Evolutionary conservation across 2,329 filamentous ascomycete genomes (phyloP).

Genomic region (Aspergillus proliferans): DNA sequence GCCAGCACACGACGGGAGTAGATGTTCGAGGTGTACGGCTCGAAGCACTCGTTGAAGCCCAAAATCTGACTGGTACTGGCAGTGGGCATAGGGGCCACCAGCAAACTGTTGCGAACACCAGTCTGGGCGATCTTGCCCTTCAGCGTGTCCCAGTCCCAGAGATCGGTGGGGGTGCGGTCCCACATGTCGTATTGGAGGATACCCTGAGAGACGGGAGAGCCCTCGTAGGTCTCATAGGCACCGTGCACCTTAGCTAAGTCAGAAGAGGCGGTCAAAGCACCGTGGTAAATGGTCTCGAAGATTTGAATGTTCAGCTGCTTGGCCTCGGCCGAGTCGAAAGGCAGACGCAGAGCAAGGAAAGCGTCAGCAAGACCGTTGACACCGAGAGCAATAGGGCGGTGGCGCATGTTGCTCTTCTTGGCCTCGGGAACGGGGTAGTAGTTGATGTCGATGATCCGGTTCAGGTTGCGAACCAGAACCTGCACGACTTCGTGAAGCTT

Average conservation of each 20-base stretch:
- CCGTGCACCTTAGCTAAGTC: conserved; percentile 79
- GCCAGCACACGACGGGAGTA: conserved; percentile 97
- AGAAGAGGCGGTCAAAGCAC: conserved; percentile 79
- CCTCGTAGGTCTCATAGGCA: conserved; percentile 82
- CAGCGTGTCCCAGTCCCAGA: conserved; percentile 91
- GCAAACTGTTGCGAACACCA: conserved; percentile 89
- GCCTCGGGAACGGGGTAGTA: conserved; percentile 96
- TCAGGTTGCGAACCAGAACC: conserved; percentile 89
- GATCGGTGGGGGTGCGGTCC: conserved; percentile 83
- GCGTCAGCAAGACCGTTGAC: conserved; percentile 97
- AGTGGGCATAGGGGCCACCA: conserved; percentile 96
- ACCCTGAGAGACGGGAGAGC: conserved; percentile 88
- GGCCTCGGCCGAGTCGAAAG: conserved; percentile 93
- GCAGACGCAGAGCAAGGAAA: conserved; percentile 92
- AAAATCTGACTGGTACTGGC: conserved; percentile 96
- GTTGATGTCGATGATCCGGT: conserved; percentile 98
- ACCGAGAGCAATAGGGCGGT: conserved; percentile 91
- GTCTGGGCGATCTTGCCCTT: conserved; percentile 89
- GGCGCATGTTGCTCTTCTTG: conserved; percentile 91
- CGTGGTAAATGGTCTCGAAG: conserved; percentile 99
- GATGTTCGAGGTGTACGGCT: conserved; percentile 99
- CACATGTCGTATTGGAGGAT: conserved; percentile 99
- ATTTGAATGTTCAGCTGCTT: conserved; percentile 94
- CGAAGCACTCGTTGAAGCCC: conserved; percentile 99
- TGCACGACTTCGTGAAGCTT: conserved; percentile 93